Conservation (phyloP, 768 basidiomycete genomes). For the Termitomyces titanicus region DNA sequence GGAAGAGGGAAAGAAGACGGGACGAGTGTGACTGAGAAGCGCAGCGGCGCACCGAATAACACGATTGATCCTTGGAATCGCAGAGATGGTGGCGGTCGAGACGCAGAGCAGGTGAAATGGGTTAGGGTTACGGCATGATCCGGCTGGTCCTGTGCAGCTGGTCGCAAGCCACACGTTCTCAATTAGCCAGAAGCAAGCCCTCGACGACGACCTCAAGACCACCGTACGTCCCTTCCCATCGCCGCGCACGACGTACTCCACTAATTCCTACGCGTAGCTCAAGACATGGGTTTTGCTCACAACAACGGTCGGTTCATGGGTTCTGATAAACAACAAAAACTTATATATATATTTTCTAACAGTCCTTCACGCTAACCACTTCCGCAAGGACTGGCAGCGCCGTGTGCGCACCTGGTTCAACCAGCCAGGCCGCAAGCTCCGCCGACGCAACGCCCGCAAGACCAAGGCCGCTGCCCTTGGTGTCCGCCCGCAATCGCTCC, state of each 20-base stretch:
- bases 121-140: constrained; percentile 36
- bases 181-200: constrained; percentile 27
- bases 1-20: background rate
- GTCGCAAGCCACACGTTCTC: constrained; percentile 35
- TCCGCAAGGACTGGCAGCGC: constrained; percentile 99
- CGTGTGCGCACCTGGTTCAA: constrained; percentile 98
- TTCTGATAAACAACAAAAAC: background rate
- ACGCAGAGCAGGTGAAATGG: constrained; percentile 1
- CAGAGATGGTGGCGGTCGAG: background rate
- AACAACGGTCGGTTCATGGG: constrained; percentile 62
- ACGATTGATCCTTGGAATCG: background rate
- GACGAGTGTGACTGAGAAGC: constrained; percentile 3
- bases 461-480: constrained; percentile 88
- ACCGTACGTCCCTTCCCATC: constrained; percentile 29
- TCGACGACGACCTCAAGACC: constrained; percentile 44
- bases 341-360: constrained; percentile 1
- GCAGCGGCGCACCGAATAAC: constrained; percentile 3
- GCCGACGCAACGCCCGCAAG: constrained; percentile 89
- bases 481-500: constrained; percentile 84
- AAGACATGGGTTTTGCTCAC: constrained; percentile 73
- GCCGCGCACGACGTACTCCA: constrained; percentile 14
- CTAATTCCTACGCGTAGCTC: constrained; percentile 30
- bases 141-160: constrained; percentile 37
- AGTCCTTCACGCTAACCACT: constrained; percentile 93
- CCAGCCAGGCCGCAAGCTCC: constrained; percentile 97